These are phyloP conservation scores for Trebouxia gelatinosa DNA, from an alignment of 163 green algal genomes.

Conservation along the genomic window DNA sequence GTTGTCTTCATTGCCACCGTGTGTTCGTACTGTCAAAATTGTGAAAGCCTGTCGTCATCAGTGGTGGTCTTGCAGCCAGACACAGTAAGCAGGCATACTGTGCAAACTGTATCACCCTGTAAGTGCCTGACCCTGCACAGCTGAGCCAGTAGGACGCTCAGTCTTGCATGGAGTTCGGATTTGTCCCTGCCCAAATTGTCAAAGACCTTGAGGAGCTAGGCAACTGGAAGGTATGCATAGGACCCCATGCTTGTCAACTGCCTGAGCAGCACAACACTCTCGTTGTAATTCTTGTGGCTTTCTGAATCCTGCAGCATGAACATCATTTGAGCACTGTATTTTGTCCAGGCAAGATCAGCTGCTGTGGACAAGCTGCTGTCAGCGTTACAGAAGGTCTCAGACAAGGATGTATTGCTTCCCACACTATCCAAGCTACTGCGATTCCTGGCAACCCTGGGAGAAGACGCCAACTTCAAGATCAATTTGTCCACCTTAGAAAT, in stretches of 20 bases:
- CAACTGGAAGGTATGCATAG: constrained; percentile 66
- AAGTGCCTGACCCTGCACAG: too few species aligned
- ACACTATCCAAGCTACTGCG: constrained; percentile 57
- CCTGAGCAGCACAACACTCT: neutral
- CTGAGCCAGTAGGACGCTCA: too few species aligned
- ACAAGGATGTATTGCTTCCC: constrained; percentile 42
- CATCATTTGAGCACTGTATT: neutral
- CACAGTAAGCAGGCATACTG: too few species aligned
- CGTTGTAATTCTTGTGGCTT: neutral
- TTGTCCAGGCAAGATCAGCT: neutral
- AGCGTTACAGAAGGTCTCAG: constrained; percentile 39
- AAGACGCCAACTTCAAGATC: constrained; percentile 83
- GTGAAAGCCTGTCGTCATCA: too few species aligned
- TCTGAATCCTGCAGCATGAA: neutral
- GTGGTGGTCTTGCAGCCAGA: too few species aligned
- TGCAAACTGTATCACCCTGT: too few species aligned
- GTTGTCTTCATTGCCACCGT: too few species aligned
- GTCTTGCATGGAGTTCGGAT: constrained; percentile 60
- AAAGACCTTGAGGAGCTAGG: constrained; percentile 60
- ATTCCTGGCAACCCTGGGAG: constrained; percentile 65
- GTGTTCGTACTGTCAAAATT: too few species aligned
- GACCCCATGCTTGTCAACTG: neutral
- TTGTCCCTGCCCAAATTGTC: constrained; percentile 52
- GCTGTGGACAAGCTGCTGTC: constrained; percentile 20
- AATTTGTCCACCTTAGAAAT: constrained; percentile 63